Evolutionary conservation across 2,329 filamentous ascomycete species (phyloP).

Genomic region (Clonostachys chloroleuca): DNA sequence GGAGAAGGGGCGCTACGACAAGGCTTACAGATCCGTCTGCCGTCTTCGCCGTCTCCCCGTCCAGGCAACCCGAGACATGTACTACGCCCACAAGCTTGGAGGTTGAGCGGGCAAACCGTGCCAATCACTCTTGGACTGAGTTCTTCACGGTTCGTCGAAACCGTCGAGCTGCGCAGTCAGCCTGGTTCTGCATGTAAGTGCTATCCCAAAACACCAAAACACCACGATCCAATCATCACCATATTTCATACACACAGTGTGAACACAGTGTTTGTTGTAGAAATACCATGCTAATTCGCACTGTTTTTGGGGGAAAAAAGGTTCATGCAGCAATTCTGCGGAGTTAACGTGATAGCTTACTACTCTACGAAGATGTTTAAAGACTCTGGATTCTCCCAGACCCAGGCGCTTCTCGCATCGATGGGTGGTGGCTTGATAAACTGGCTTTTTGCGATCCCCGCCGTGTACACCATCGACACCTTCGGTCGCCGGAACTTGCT

Average conservation of each 20-base stretch:
- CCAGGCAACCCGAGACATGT: constrained; percentile 46
- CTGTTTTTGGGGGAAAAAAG: too few relatives aligned
- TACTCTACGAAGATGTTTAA: constrained; percentile 41
- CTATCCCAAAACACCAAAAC: too few relatives aligned
- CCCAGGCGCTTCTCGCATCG: constrained; percentile 43
- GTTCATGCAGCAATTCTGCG: constrained; percentile 29
- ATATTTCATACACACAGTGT: too few relatives aligned
- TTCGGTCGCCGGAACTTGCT: constrained; percentile 51
- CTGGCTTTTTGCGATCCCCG: constrained; percentile 54
- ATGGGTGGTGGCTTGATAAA: constrained; percentile 55
- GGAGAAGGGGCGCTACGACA: constrained; percentile 37
- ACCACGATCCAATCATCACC: too few relatives aligned
- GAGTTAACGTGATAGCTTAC: constrained; percentile 52
- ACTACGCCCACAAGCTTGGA: constrained; percentile 38
- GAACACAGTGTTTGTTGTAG: too few relatives aligned
- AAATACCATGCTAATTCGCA: too few relatives aligned
- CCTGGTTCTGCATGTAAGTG: constrained; percentile 27
- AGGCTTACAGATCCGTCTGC: constrained; percentile 38
- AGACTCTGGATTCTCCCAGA: constrained; percentile 31
- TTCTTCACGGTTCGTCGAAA: constrained; percentile 29
- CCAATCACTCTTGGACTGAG: constrained; percentile 22
- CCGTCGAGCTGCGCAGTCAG: constrained; percentile 24
- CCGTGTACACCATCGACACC: constrained; percentile 55
- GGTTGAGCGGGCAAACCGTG: constrained; percentile 18
- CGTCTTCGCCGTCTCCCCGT: constrained; percentile 40